Evolutionary conservation across 257 asterid genomes (phyloP).

Genomic region (Scutellaria barbata): DNA sequence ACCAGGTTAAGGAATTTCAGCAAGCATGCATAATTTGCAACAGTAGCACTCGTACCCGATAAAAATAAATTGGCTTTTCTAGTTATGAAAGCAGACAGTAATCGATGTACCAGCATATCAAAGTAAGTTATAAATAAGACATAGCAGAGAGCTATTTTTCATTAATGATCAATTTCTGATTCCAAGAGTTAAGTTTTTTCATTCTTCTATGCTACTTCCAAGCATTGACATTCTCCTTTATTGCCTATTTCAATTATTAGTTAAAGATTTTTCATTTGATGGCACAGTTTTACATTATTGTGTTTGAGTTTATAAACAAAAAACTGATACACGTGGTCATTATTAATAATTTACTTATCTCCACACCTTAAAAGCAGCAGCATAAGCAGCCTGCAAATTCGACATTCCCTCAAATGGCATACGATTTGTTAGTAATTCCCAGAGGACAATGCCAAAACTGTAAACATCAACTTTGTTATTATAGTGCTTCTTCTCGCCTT

Average conservation of each 20-base stretch:
- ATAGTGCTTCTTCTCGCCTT: constrained; percentile 98
- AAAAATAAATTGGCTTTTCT: too few relatives aligned
- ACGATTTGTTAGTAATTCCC: constrained; percentile 90
- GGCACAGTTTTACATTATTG: not conserved
- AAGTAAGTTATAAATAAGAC: too few relatives aligned
- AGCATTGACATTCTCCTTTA: not conserved
- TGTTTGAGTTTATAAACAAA: not conserved
- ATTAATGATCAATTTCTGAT: not conserved
- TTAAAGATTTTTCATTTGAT: not conserved
- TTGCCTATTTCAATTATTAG: not conserved
- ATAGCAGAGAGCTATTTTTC: too few relatives aligned
- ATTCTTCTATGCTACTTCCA: too few relatives aligned
- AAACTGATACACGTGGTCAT: not conserved
- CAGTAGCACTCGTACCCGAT: too few relatives aligned
- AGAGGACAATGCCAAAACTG: constrained; percentile 92
- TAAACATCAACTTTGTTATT: constrained; percentile 93
- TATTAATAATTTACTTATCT: not conserved
- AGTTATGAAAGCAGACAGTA: too few relatives aligned
- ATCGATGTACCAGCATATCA: too few relatives aligned
- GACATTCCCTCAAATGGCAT: constrained; percentile 99
- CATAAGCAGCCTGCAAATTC: constrained; percentile 98
- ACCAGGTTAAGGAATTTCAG: too few relatives aligned
- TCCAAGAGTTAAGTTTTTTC: not conserved
- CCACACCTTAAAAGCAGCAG: constrained; percentile 97
- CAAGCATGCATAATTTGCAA: too few relatives aligned